Base-by-base conservation (phyloP, 2,329 filamentous ascomycete genomes). In the Nannizzia gypsea region DNA sequence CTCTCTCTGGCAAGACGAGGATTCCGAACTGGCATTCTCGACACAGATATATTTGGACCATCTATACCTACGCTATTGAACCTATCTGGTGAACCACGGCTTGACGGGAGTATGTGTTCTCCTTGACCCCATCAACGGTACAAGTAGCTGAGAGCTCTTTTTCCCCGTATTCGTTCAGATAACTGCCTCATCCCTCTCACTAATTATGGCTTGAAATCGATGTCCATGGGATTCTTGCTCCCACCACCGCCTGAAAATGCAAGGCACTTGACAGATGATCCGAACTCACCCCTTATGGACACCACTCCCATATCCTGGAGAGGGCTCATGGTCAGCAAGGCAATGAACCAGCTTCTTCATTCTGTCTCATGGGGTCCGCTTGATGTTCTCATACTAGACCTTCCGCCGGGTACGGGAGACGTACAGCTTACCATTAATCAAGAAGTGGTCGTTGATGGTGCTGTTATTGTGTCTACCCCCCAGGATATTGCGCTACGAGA, bases 151-250 rank as follows among this genome's bases (percentile, higher is more conserved):
- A 60, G 26, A 13, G 28, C 28, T 38, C 34, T n/a, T 58, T 44
- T 46, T 57, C 57, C 34, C 3, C 40, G 13, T 4, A 42, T 42
- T 42, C 38, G n/a, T 38, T 44, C 57, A 74, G 72, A 74, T 20
- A 71, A 74, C 59, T 74, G 90, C 67, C 81, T 99, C 2, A 69
- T 97, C 1, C 93, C 93, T 0, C 76, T 99, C 24, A 90, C 88
- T 22, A 96, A 95, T 70, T 97, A 97, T 76, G 93, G 93, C 44
- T 82, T 99, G 60, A 95, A 95, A 74, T 95, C 90, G 59, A 99
- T 99, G 93, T 96, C 91, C 0, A 97, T 99, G 89, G 93, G 93
- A 56, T 97, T 96, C 65, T 81, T 99, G 0, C 84, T 96, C 40
- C 72, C 70, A 9, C 69, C 70, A 24, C 66, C 69, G 59, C 54